Conservation (phyloP, 495 filamentous ascomycete genomes). For the Parmelia sp. region DNA sequence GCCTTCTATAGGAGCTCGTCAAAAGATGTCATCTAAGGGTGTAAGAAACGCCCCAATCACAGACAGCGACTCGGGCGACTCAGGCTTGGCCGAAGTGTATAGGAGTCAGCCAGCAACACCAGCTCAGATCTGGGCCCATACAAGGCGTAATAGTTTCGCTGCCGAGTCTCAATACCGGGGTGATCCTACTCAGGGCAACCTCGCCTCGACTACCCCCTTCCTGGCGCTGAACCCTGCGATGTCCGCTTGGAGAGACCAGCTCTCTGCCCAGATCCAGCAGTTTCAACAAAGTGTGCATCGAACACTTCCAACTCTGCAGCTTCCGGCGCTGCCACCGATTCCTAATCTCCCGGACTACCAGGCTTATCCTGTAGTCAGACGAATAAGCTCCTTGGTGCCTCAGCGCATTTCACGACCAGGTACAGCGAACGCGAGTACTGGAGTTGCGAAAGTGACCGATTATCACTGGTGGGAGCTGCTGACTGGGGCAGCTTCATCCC, state of each 20-base stretch:
- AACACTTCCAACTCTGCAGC: constrained; percentile 60
- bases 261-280: constrained; percentile 71
- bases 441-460: constrained; percentile 47
- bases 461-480: constrained; percentile 66
- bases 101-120: constrained; percentile 35
- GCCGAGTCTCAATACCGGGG: constrained; percentile 25
- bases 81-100: constrained; percentile 31
- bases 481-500: constrained; percentile 46
- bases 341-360: constrained; percentile 67
- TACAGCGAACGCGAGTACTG: constrained; percentile 36
- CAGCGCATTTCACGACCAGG: constrained; percentile 42
- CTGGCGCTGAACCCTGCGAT: constrained; percentile 57
- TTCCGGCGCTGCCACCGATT: constrained; percentile 53
- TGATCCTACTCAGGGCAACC: constrained; percentile 24
- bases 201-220: constrained; percentile 27
- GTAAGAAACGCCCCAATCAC: constrained; percentile 30
- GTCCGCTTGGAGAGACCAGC: constrained; percentile 67
- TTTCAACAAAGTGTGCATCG: constrained; percentile 66
- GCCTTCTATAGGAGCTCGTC: constrained; percentile 55
- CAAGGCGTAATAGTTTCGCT: constrained; percentile 33
- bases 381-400: constrained; percentile 68
- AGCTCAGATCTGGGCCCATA: constrained; percentile 37
- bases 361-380: constrained; percentile 62
- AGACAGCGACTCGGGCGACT: constrained; percentile 34
- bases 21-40: constrained; percentile 18